Conservation (phyloP, 192 early-diverging fungal genomes). For the Anaeromyces robustus region DNA sequence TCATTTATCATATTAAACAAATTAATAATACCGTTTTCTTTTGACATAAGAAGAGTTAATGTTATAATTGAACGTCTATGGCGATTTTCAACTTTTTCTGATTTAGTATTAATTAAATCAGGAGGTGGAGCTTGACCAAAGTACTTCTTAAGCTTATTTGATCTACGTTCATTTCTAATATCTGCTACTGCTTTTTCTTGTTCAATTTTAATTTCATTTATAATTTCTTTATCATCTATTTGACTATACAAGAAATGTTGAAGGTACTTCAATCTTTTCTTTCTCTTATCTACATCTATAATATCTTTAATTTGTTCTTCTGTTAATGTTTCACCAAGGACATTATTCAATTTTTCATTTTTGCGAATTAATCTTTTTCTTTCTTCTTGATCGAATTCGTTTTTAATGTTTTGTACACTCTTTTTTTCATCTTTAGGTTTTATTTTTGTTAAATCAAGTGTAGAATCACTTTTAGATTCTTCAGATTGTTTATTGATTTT, state of each 20-base stretch:
- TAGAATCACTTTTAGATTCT: background rate
- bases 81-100: background rate
- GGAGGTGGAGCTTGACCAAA: background rate
- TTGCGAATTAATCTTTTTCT: background rate
- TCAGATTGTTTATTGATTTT: background rate
- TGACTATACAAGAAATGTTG: background rate
- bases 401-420: background rate
- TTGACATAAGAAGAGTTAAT: background rate
- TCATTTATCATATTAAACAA: background rate
- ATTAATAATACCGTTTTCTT: background rate
- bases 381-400: background rate
- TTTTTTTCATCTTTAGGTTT: background rate
- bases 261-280: background rate
- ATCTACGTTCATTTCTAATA: background rate
- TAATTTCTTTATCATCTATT: background rate
- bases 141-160: background rate
- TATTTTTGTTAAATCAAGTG: background rate
- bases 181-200: background rate
- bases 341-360: background rate
- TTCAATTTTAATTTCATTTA: background rate
- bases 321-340: background rate
- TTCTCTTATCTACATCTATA: background rate
- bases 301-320: background rate
- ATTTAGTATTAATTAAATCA: background rate
- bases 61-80: background rate